Evolutionary conservation across 2,329 filamentous ascomycete genomes (phyloP).

Genomic region (Penicillium sp.): DNA sequence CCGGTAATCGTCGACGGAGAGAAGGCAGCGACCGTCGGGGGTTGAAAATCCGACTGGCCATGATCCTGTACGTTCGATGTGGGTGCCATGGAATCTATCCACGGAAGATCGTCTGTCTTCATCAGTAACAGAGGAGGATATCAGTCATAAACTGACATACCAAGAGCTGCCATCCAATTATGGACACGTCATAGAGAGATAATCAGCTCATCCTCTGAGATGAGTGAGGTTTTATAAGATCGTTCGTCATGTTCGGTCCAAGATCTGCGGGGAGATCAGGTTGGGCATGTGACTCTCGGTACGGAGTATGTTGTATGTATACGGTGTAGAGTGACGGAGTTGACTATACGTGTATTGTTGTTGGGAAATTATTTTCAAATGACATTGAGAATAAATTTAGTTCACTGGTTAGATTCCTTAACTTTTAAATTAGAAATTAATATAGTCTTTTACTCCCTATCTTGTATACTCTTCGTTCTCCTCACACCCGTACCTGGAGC

Average conservation of each 20-base stretch:
- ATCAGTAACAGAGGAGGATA: constrained; percentile 23
- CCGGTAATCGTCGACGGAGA: constrained; percentile 77
- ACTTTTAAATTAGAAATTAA: background rate
- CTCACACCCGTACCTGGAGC: constrained; percentile 2
- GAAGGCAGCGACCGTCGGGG: constrained; percentile 84
- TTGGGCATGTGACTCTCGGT: constrained; percentile 26
- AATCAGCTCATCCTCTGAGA: constrained; percentile 25
- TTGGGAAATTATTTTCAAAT: background rate
- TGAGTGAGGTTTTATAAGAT: constrained; percentile 28
- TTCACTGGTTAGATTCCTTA: background rate
- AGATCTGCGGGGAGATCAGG: constrained; percentile 26
- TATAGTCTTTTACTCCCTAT: background rate
- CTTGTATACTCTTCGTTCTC: background rate
- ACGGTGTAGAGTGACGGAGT: background rate
- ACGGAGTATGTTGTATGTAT: background rate
- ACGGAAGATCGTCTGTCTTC: constrained; percentile 48
- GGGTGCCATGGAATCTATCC: constrained; percentile 55
- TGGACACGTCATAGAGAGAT: constrained; percentile 34
- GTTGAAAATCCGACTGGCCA: constrained; percentile 45
- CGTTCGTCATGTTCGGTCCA: constrained; percentile 19
- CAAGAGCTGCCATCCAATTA: constrained; percentile 53
- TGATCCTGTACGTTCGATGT: constrained; percentile 40
- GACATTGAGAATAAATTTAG: background rate
- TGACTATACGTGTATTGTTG: background rate
- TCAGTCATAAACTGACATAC: constrained; percentile 28